Base-by-base conservation (phyloP, 2,329 filamentous ascomycete species). In the Conoideocrella luteorostrata region DNA sequence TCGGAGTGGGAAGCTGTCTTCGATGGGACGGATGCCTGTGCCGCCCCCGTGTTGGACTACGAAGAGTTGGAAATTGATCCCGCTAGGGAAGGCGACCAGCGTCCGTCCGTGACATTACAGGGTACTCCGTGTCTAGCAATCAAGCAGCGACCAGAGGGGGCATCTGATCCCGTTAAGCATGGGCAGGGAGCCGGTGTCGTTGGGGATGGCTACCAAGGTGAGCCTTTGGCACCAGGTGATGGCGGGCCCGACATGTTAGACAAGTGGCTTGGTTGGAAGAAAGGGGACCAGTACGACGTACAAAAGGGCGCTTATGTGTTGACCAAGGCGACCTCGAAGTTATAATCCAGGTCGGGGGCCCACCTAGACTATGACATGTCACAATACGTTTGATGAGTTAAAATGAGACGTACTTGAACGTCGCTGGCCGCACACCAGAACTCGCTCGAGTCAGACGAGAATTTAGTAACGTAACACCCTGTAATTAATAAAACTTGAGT, bases 1-100 rank as follows among this genome's bases (percentile, higher is more conserved):
- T 59, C 64, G 0, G 84, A 95, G 60, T 97, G 91, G 91, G 91
- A 95, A 64, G 60, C 48, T 4, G 69, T 95, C 5, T 97, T 96
- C 60, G 87, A 95, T 60, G 87, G 86, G 10, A 93, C 86, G 0
- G 91, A 97, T 66, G 91, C 91, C 1, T 97, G 91, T 62, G 88
- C 85, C 50, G 88, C 87, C n/a, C 91, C 91, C 0, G 86, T 97
- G 1, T 68, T 95, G 33, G 82, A 81, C 26, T 86, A 88, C 51
- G 57, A 53, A 0, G 89, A 95, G 65, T 69, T 95, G 34, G 78
- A 88, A 53, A 54, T 47, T 3, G 59, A 68, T 28, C 40, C 58
- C 7, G 49, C 45, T n/a, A 66, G 71, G 39, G 79, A 82, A 56
- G 77, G 82, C 37, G 84, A 89, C 51, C 84, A 88, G 65, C 66